Percentiles rank a stretch among this genome's conserved stretches.
Evolutionary conservation across 75 land plant species (phyloP).

Genomic region (Cryptomeria japonica): DNA sequence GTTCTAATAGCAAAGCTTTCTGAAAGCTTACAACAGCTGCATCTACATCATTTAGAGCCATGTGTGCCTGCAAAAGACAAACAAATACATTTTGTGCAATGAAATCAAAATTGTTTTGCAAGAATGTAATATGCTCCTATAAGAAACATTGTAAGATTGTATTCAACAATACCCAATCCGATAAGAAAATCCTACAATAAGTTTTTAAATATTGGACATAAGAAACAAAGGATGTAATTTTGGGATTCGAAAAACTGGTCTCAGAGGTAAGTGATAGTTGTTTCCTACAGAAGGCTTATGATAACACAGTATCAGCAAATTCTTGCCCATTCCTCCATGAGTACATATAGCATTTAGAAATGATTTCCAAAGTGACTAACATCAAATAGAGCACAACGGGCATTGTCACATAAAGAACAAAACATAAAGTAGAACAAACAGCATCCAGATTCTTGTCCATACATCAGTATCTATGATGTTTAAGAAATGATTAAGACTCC

Average conservation of each 20-base stretch:
- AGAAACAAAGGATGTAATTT: neutral
- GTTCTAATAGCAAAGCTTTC: conserved; percentile 82
- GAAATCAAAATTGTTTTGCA: neutral
- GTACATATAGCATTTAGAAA: neutral
- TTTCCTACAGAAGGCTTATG: neutral
- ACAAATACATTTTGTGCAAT: neutral
- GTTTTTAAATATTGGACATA: neutral
- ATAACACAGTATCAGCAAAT: neutral
- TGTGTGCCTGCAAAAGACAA: conserved; percentile 60
- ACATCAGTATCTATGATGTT: no score
- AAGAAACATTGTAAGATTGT: neutral
- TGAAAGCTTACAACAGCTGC: conserved; percentile 84
- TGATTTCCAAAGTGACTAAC: no score
- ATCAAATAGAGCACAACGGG: no score
- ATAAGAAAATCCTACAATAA: neutral
- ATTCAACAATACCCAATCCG: neutral
- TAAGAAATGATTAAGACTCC: neutral
- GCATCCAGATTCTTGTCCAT: no score
- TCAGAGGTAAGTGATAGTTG: neutral
- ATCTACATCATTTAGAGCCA: conserved; percentile 88
- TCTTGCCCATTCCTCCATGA: neutral
- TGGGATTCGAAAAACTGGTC: neutral
- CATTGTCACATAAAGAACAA: no score
- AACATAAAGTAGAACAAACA: no score
- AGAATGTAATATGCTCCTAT: neutral